phyloP scores from a whole-genome alignment of 1,284 basidiomycete genomes.

The Trichosporon sp. region DNA sequence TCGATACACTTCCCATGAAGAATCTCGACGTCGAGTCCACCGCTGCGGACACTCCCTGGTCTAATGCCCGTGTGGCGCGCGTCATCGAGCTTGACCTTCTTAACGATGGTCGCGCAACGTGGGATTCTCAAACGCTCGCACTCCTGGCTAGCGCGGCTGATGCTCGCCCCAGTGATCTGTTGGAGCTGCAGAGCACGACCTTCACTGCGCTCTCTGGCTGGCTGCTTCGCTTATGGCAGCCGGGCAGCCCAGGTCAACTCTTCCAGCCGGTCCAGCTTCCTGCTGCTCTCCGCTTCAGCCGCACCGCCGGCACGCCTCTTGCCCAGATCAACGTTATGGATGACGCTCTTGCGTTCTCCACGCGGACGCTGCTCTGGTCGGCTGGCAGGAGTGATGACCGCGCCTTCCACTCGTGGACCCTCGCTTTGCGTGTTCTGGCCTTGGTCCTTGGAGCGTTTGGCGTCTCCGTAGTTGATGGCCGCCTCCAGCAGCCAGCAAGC shows the following conservation, averaged over 20 bases:
- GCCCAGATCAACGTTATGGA: conserved; percentile 31
- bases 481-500: not conserved
- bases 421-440: conserved; percentile 17
- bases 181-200: conserved; percentile 11
- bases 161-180: conserved; percentile 10
- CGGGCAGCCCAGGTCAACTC: conserved; percentile 24
- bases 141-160: conserved; percentile 15
- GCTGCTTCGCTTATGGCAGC: conserved; percentile 27
- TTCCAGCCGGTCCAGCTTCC: conserved; percentile 30
- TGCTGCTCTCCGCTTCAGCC: conserved; percentile 20
- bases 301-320: conserved; percentile 22
- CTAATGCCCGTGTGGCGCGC: conserved; percentile 23
- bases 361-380: conserved; percentile 23
- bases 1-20: conserved; percentile 14
- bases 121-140: conserved; percentile 6
- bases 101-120: not conserved
- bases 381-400: conserved; percentile 14
- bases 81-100: conserved; percentile 24
- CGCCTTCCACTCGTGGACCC: conserved; percentile 8
- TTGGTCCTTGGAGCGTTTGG: conserved; percentile 27
- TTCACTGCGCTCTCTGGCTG: conserved; percentile 19
- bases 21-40: conserved; percentile 7
- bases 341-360: conserved; percentile 29
- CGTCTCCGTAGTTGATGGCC: not conserved
- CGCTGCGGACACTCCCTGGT: conserved; percentile 21